Percentiles rank a stretch among this genome's conserved stretches.
Conservation (phyloP, 1,284 basidiomycete genomes). For the Sphaerobolus stellatus region DNA sequence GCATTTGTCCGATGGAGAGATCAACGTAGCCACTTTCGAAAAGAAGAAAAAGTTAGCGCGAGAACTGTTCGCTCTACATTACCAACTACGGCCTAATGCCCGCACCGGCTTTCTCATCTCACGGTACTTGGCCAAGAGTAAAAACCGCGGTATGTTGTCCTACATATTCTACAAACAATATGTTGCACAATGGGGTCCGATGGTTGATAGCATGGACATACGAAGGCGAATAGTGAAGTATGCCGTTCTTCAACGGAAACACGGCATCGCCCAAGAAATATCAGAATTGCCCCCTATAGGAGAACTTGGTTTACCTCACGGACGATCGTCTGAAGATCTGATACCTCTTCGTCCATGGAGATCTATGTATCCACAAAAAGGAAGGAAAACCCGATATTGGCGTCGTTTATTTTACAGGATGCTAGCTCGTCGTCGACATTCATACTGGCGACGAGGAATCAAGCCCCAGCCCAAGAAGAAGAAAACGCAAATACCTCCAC, state of each 20-base stretch:
- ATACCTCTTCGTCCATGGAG: conserved; percentile 3
- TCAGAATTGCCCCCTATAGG: not conserved
- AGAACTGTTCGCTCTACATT: conserved; percentile 46
- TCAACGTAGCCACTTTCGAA: conserved; percentile 7
- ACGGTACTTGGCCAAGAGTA: conserved; percentile 44
- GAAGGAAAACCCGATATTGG: conserved; percentile 4
- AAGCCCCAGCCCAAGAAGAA: too few species aligned
- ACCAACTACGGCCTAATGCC: conserved; percentile 53
- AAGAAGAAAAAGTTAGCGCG: conserved; percentile 27
- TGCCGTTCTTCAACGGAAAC: conserved; percentile 9
- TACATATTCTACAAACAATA: conserved; percentile 11
- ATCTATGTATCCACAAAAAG: conserved; percentile 1
- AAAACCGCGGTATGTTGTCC: conserved; percentile 53
- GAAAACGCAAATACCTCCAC: not conserved
- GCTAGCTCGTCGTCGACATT: too few species aligned
- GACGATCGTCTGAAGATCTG: not conserved
- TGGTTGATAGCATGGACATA: not conserved
- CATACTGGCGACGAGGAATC: too few species aligned
- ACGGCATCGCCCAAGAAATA: conserved; percentile 10
- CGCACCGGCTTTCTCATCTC: conserved; percentile 63
- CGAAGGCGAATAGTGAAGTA: conserved; percentile 10
- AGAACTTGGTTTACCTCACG: not conserved
- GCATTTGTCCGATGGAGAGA: conserved; percentile 6
- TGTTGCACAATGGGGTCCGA: conserved; percentile 3
- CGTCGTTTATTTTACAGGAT: not conserved